phyloP scores from a whole-genome alignment of 163 green algal genomes.

The Chlorella variabilis region DNA sequence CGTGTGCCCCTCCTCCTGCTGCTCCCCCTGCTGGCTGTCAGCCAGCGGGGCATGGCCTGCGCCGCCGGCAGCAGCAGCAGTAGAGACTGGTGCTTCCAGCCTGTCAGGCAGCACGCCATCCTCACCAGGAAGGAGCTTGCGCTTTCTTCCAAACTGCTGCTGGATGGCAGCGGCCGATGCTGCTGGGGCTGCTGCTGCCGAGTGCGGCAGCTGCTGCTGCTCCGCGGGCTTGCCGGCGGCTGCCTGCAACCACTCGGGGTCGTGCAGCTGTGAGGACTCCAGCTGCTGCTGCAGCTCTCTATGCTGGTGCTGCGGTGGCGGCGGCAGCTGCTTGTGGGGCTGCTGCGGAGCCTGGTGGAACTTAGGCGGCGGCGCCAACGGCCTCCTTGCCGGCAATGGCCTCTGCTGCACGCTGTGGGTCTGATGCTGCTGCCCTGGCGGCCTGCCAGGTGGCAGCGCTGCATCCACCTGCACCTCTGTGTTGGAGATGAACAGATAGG shows the following conservation, averaged over 20 bases:
- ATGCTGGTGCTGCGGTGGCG: too few species aligned
- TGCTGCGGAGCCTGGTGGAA: background rate
- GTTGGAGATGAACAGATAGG: background rate
- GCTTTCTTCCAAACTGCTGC: conserved; percentile 12
- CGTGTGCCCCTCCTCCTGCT: background rate
- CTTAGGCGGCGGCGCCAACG: background rate
- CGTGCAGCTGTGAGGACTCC: background rate
- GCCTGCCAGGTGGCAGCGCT: background rate
- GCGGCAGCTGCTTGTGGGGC: background rate
- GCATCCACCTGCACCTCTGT: background rate
- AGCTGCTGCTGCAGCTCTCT: background rate
- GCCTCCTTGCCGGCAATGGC: background rate
- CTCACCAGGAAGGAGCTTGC: background rate
- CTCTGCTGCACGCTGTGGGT: background rate
- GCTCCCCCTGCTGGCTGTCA: background rate
- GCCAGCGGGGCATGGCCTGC: too few species aligned
- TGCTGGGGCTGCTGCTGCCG: background rate
- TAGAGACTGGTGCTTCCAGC: background rate
- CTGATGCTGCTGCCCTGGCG: background rate
- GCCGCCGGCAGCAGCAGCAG: background rate
- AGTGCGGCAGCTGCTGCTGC: background rate
- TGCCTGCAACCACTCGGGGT: conserved; percentile 3
- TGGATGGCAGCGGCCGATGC: background rate
- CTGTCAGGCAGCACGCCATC: background rate
- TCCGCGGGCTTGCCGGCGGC: background rate